Base-by-base conservation (phyloP, 2,329 filamentous ascomycete species). In the Aspergillus arachidicola region DNA sequence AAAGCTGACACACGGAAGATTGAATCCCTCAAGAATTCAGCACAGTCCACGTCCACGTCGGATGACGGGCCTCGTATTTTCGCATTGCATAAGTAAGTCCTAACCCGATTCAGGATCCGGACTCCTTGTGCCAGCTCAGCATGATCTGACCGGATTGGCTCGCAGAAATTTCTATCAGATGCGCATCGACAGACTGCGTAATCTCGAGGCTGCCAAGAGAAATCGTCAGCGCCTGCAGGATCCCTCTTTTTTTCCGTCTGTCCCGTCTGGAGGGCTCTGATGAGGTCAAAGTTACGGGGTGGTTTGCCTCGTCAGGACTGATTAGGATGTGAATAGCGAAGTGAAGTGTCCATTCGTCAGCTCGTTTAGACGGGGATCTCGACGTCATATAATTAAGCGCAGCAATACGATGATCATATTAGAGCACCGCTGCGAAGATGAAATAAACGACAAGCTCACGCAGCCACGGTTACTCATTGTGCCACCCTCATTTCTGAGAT, bases 91-190 rank as follows among this genome's bases (percentile, higher is more conserved):
- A 93, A 89, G 91, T 94, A 79, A 60, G 72, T 56, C 38, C 51
- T 60, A 41, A 53, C 34, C 57, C 46, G 45, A 51, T 43, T 23
- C 3, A 36, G 36, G 50, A 46, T 11, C 21, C n/a, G 38, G 21
- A 26, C 21, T 38, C 34, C 10, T 12, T 55, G 43, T 55, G 32
- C 58, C 58, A 60, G 50, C 58, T 56, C 58, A 46, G 21, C n/a
- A 38, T 28, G 6, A 38, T 36, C 51, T 55, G 51, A 55, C 51
- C 23, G 51, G 32, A 55, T 55, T 38, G 51, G 32, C 16, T 41
- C 51, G 11, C 72, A 95, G 92, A 71, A 86, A 88, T 30, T 97
- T 99, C 78, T 96, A 93, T 75, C 90, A 94, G 70, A 92, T 93
- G 81, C 88, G 95, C 19, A 76, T 97, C 57, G 88, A 93, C 75